Conservation (phyloP, 2,329 filamentous ascomycete species). For the Metarhizium sp. region DNA sequence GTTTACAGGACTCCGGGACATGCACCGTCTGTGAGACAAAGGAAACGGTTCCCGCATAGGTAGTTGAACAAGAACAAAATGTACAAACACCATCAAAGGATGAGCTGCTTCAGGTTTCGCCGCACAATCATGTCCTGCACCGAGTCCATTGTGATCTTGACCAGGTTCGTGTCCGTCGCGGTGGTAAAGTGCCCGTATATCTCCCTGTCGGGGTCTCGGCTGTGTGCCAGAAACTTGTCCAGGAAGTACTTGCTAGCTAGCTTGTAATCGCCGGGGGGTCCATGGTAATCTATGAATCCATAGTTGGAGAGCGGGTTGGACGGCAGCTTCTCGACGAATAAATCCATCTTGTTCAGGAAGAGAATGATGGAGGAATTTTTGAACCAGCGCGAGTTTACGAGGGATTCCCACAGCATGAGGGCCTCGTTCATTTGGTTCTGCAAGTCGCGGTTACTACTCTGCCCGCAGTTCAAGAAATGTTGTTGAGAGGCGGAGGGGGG, state of each 20-base stretch:
- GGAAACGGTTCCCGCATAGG: background rate
- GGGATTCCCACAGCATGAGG: conserved; percentile 77
- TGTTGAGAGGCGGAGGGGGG: background rate
- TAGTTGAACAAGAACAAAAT: too few species aligned
- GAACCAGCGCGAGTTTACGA: conserved; percentile 82
- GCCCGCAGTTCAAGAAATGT: too few species aligned
- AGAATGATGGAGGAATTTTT: conserved; percentile 71
- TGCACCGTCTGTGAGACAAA: background rate
- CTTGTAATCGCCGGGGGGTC: conserved; percentile 61
- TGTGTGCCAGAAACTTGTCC: conserved; percentile 70
- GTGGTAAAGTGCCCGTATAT: conserved; percentile 56
- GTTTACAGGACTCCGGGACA: too few species aligned
- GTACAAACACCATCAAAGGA: conserved; percentile 26
- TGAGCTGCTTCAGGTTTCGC: conserved; percentile 70
- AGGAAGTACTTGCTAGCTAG: conserved; percentile 73
- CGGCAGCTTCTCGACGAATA: conserved; percentile 69
- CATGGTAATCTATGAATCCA: conserved; percentile 70
- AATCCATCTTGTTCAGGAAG: conserved; percentile 81
- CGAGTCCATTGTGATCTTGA: conserved; percentile 79
- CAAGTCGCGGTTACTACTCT: background rate
- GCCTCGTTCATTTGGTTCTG: conserved; percentile 90
- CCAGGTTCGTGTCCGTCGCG: conserved; percentile 59
- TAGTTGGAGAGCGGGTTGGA: conserved; percentile 63
- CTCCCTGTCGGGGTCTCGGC: conserved; percentile 56
- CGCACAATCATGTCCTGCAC: conserved; percentile 86